Percentiles rank a stretch among this genome's conserved stretches.
These are phyloP conservation scores for Aegilops bicornis DNA, from an alignment of 176 grass and related monocot species.

Conservation along the genomic window DNA sequence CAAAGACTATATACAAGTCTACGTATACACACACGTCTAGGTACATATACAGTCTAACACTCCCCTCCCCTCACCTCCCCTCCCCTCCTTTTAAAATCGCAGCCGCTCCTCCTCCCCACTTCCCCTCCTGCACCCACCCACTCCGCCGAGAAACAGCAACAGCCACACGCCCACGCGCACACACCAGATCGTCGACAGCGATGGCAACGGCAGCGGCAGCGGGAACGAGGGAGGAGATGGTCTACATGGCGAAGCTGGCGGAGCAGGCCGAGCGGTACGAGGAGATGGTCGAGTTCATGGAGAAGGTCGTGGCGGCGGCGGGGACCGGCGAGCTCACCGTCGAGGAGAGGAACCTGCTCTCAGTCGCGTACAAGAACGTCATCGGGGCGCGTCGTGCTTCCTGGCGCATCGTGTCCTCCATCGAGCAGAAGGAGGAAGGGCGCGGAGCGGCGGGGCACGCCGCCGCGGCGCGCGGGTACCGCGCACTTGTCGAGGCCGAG, in stretches of 20 bases:
- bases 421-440: conserved; percentile 96
- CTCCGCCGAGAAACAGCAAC: conserved; percentile 11
- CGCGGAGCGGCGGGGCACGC: conserved; percentile 68
- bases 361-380: conserved; percentile 99
- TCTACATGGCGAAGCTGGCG: conserved; percentile 95
- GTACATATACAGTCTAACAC: too few relatives aligned
- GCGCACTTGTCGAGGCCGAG: conserved; percentile 80
- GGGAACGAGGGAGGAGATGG: conserved; percentile 67
- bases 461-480: conserved; percentile 56
- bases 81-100: conserved; percentile 40
- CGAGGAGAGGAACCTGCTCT: conserved; percentile 98
- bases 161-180: conserved; percentile 23
- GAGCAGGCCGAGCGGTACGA: conserved; percentile 99
- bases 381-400: conserved; percentile 88
- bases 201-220: conserved; percentile 31
- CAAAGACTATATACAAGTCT: too few relatives aligned
- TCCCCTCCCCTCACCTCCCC: neutral
- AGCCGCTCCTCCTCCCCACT: conserved; percentile 36
- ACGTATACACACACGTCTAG: too few relatives aligned
- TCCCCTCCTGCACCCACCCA: conserved; percentile 11
- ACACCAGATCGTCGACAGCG: neutral
- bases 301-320: conserved; percentile 66
- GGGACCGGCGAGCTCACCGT: conserved; percentile 68
- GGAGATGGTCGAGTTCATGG: conserved; percentile 99
- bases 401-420: conserved; percentile 98